Conservation (phyloP, 768 basidiomycete genomes). For the Tubosaeta sp. region DNA sequence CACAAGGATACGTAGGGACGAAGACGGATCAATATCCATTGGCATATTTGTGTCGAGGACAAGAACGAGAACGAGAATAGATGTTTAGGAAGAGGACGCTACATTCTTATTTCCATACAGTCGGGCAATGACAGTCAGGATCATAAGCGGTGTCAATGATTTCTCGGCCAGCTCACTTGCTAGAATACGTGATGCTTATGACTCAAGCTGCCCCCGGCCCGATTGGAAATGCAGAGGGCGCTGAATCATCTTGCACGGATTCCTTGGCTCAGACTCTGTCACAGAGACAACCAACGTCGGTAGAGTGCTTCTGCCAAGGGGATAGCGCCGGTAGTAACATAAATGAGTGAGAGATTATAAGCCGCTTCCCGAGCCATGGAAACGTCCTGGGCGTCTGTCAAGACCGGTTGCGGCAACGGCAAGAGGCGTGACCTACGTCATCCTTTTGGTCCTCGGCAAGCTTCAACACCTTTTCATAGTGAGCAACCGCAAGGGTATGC, state of each 20-base stretch:
- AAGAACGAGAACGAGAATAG: background rate
- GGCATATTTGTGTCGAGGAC: constrained; percentile 6
- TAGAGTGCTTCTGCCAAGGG: constrained; percentile 68
- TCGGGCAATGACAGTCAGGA: constrained; percentile 3
- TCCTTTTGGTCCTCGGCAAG: constrained; percentile 43
- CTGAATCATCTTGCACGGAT: background rate
- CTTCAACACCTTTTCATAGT: constrained; percentile 76
- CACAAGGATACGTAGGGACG: constrained; percentile 13
- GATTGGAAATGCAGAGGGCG: background rate
- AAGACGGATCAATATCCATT: constrained; percentile 5
- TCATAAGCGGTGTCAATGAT: constrained; percentile 6
- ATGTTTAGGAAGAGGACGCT: background rate
- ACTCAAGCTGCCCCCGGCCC: background rate
- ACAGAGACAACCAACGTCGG: constrained; percentile 80
- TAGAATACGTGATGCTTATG: background rate
- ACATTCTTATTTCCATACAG: background rate
- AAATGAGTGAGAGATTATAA: constrained; percentile 84
- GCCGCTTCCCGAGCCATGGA: constrained; percentile 73
- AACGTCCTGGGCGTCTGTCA: constrained; percentile 36
- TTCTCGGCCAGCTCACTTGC: background rate
- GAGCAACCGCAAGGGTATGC: constrained; percentile 73
- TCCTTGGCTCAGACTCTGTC: constrained; percentile 19
- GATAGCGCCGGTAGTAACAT: constrained; percentile 71
- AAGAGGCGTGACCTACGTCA: constrained; percentile 29
- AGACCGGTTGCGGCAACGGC: no score